These are phyloP conservation scores for Rosa chinensis DNA, from an alignment of 306 rosid genomes.

Conservation along the genomic window DNA sequence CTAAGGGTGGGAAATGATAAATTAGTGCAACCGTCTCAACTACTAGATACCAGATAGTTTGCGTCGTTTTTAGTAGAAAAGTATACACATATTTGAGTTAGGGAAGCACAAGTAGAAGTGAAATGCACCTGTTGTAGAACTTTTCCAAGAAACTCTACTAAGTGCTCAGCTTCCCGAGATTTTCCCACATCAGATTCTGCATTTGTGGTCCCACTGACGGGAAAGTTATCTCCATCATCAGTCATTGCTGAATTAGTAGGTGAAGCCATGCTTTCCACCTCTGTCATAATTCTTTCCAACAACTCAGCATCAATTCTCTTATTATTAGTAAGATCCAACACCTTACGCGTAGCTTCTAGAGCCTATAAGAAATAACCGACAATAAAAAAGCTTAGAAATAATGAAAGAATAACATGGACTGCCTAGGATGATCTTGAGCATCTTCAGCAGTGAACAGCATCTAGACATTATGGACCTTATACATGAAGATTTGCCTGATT, in stretches of 20 bases:
- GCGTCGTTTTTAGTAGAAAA: background rate
- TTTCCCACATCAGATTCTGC: conserved; percentile 40
- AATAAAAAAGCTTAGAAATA: conserved; percentile 12
- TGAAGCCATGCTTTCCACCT: conserved; percentile 57
- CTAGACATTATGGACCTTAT: background rate
- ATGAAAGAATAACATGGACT: background rate
- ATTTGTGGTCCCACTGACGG: conserved; percentile 36
- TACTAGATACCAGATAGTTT: background rate
- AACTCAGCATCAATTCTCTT: conserved; percentile 65
- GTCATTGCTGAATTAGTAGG: conserved; percentile 32
- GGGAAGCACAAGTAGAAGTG: background rate
- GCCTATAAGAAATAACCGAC: conserved; percentile 54
- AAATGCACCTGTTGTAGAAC: conserved; percentile 68
- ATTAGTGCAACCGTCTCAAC: background rate
- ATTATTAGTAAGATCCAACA: conserved; percentile 54
- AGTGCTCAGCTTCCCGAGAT: conserved; percentile 60
- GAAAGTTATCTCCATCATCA: conserved; percentile 27
- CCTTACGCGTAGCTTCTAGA: conserved; percentile 71
- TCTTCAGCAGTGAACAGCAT: background rate
- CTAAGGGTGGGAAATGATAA: background rate
- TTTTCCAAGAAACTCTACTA: conserved; percentile 64
- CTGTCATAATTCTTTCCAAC: conserved; percentile 61
- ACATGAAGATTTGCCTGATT: background rate
- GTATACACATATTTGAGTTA: background rate
- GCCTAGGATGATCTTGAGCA: background rate